Conservation (phyloP, 768 basidiomycete genomes). For the Collybia sordida region DNA sequence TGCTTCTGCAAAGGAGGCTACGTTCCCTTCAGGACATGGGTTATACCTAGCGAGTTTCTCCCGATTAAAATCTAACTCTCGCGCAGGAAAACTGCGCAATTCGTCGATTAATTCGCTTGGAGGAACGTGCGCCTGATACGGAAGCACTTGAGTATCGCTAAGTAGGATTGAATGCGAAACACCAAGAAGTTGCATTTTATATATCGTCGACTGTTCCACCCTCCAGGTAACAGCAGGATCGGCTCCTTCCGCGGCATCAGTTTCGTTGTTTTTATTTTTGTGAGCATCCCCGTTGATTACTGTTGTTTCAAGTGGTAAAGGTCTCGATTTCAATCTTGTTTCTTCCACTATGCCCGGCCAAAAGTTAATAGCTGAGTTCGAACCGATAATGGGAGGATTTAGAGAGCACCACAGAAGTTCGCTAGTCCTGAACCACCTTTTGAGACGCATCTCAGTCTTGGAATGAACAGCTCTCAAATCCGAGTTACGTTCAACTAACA, state of each 20-base stretch:
- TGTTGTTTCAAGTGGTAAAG: constrained; percentile 27
- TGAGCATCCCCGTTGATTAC: background rate
- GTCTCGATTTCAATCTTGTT: constrained; percentile 44
- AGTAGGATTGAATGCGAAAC: constrained; percentile 48
- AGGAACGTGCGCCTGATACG: constrained; percentile 71
- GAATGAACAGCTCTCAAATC: constrained; percentile 62
- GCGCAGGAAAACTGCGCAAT: constrained; percentile 43
- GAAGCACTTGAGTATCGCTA: constrained; percentile 61
- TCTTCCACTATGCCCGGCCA: constrained; percentile 78
- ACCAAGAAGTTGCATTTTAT: constrained; percentile 69
- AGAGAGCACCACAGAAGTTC: constrained; percentile 75
- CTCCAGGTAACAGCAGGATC: constrained; percentile 45
- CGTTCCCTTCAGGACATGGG: constrained; percentile 37
- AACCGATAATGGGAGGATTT: constrained; percentile 44
- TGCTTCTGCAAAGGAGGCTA: constrained; percentile 46
- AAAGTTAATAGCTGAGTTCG: constrained; percentile 51
- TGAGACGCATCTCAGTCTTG: constrained; percentile 41
- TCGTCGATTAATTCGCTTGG: constrained; percentile 49
- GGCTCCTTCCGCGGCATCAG: constrained; percentile 20
- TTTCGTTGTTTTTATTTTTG: constrained; percentile 14
- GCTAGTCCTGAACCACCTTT: constrained; percentile 63
- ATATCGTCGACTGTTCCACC: constrained; percentile 57
- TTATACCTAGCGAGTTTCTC: constrained; percentile 48
- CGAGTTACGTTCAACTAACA: constrained; percentile 60
- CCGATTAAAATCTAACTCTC: constrained; percentile 41